Evolutionary conservation across 179 eudicot genomes (phyloP), one percentile per base, ranked within the genome.

Genomic region (Corrigiola litoralis): DNA sequence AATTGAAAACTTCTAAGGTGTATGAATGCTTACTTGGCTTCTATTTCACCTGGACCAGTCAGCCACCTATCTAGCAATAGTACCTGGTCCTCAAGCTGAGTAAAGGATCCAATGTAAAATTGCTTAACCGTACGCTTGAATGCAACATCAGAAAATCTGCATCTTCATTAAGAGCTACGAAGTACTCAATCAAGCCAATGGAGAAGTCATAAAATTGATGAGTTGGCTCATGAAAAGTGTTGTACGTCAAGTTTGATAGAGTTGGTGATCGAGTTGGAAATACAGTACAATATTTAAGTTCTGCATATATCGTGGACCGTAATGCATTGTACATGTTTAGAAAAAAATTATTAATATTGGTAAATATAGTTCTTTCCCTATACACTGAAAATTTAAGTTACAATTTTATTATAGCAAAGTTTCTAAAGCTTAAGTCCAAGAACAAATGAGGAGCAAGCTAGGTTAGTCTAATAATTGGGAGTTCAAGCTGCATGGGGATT

Each of bases 71-170:
- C 29, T 47, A 29, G 3, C 2, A 6, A n/a, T 21, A 29, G 5
- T 34, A 16, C 41, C 41, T 34, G 25, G 40, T 17, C 21, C 41
- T 57, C 54, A 47, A 29, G 55, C 42, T 18, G 3, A 3, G n/a
- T 33, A 61, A 56, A 68, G 72, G 17, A 68, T 74, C 69, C 73
- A 62, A 67, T 61, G 58, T 58, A 33, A 66, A 34, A 37, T 42
- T 69, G 66, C 53, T 4, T 29, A 18, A 23, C n/a, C n/a, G n/a
- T n/a, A 31, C 28, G 4, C 40, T 58, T 51, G n/a, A 69, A 69
- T 69, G 67, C 44, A 20, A 13, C 60, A 27, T 41, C 64, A 34
- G 41, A 16, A 24, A 14, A 8, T 9, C 34, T 18, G 29, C 32
- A 50, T 41, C 13, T 27, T 36, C 11, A 18, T 31, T 31, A 31